Evolutionary conservation across 495 filamentous ascomycete species (phyloP).

Genomic region (Aspergillus egyptiacus): DNA sequence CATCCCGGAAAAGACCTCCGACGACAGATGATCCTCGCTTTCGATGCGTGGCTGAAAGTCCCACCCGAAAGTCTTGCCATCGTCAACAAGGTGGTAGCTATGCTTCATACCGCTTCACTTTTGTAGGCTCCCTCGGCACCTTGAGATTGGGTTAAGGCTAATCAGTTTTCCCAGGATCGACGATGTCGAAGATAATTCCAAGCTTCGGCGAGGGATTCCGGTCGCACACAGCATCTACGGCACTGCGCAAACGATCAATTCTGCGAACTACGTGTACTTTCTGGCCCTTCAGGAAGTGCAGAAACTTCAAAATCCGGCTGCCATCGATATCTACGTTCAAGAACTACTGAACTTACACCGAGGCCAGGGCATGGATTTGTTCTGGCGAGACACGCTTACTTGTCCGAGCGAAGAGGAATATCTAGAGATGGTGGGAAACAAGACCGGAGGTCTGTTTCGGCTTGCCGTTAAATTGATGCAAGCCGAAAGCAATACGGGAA

Average conservation of each 20-base stretch:
- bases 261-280: slow-evolving; percentile 96
- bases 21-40: slow-evolving; percentile 76
- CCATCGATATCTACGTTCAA: slow-evolving; percentile 75
- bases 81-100: slow-evolving; percentile 82
- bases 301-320: slow-evolving; percentile 63
- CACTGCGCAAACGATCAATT: slow-evolving; percentile 93
- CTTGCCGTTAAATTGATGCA: slow-evolving; percentile 96
- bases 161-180: slow-evolving; percentile 57
- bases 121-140: slow-evolving; percentile 42
- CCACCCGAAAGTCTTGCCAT: slow-evolving; percentile 68
- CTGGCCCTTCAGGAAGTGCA: slow-evolving; percentile 74
- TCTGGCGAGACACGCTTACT: slow-evolving; percentile 90
- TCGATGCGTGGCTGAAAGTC: slow-evolving; percentile 85
- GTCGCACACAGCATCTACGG: slow-evolving; percentile 95
- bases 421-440: slow-evolving; percentile 97
- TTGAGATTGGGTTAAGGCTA: background rate
- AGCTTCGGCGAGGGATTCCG: slow-evolving; percentile 79
- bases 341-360: slow-evolving; percentile 92
- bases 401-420: slow-evolving; percentile 96
- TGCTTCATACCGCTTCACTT: slow-evolving; percentile 91
- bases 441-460: slow-evolving; percentile 93
- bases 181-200: slow-evolving; percentile 81
- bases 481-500: slow-evolving; percentile 62
- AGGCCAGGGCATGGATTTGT: slow-evolving; percentile 96
- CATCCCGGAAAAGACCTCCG: slow-evolving; percentile 93